These are phyloP conservation scores for Jatropha multifida DNA, from an alignment of 441 rosid species.

Conservation along the genomic window DNA sequence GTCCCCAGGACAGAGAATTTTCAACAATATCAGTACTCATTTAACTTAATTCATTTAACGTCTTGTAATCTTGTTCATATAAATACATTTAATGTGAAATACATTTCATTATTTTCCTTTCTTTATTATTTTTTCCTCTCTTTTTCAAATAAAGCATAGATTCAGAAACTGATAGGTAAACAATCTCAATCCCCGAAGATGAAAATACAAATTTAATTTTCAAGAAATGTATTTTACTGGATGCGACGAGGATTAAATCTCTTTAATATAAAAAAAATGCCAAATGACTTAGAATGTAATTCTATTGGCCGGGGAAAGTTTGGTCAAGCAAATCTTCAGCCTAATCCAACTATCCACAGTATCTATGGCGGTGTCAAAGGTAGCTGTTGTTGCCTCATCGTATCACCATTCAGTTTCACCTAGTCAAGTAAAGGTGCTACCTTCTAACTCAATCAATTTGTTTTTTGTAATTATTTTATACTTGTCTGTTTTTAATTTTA, in stretches of 20 bases:
- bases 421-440: not conserved
- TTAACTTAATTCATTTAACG: too few species aligned
- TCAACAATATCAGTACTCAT: slow-evolving; percentile 21
- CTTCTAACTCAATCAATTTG: not conserved
- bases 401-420: not conserved
- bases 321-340: not conserved
- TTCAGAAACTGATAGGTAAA: too few species aligned
- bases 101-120: too few species aligned
- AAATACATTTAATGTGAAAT: too few species aligned
- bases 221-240: too few species aligned
- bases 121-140: too few species aligned
- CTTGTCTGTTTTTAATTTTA: too few species aligned
- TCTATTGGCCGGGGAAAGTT: not conserved
- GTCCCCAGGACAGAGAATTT: slow-evolving; percentile 84
- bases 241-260: too few species aligned
- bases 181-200: too few species aligned
- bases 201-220: too few species aligned
- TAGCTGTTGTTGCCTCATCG: not conserved
- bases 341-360: not conserved
- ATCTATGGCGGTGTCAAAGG: not conserved
- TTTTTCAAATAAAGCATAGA: too few species aligned
- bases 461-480: not conserved
- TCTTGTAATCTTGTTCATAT: too few species aligned
- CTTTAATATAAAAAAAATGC: not conserved
- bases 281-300: not conserved